phyloP scores from a whole-genome alignment of 345 rosid species.

The Syzygium aromaticum region DNA sequence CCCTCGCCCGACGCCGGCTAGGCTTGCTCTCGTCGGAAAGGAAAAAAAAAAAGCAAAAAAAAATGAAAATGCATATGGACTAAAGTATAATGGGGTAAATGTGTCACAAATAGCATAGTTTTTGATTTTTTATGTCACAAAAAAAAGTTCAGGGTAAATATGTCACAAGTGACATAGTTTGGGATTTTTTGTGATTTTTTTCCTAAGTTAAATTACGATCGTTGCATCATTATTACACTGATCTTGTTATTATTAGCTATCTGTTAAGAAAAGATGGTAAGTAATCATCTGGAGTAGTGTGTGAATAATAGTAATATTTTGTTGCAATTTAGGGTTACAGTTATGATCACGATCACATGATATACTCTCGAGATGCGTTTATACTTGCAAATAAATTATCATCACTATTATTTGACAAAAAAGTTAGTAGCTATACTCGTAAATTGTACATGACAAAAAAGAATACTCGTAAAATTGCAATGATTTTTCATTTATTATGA shows the following conservation, averaged over 20 bases:
- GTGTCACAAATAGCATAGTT: too few relatives aligned
- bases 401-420: background rate
- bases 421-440: background rate
- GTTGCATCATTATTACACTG: background rate
- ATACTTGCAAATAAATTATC: background rate
- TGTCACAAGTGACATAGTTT: too few relatives aligned
- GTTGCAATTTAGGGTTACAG: background rate
- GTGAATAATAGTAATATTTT: background rate
- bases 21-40: too few relatives aligned
- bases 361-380: background rate
- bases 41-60: too few relatives aligned
- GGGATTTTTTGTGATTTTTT: too few relatives aligned
- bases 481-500: background rate
- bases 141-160: too few relatives aligned
- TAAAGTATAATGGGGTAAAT: too few relatives aligned
- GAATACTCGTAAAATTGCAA: background rate
- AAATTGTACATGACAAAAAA: background rate
- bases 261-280: background rate
- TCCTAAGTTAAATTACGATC: background rate
- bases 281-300: background rate
- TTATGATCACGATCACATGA: background rate
- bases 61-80: too few relatives aligned
- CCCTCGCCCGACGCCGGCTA: too few relatives aligned
- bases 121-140: too few relatives aligned
- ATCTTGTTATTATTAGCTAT: background rate